A percentile compares a stretch with the other conserved stretches of the same genome.
Evolutionary conservation across 2,329 filamentous ascomycete genomes (phyloP).

Genomic region (Penicillium sp.): DNA sequence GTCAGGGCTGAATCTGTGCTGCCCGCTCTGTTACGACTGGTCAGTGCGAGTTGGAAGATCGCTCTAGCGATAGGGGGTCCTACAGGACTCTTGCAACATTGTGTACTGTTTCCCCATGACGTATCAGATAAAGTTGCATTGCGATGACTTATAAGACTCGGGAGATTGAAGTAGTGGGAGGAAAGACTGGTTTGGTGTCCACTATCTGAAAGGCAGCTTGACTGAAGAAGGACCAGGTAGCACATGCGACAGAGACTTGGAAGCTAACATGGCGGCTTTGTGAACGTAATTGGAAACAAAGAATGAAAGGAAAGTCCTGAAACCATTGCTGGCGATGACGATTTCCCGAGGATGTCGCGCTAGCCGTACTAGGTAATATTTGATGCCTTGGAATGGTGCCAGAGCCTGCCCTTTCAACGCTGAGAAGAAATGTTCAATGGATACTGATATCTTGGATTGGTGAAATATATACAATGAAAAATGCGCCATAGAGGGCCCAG

Average conservation of each 20-base stretch:
- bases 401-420: no score
- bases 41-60: slow-evolving; percentile 4
- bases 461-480: background rate
- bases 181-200: background rate
- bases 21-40: slow-evolving; percentile 58
- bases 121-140: slow-evolving; percentile 70
- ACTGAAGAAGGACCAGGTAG: background rate
- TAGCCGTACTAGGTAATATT: background rate
- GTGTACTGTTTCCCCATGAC: slow-evolving; percentile 87
- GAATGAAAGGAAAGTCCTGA: background rate
- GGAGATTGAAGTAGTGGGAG: background rate
- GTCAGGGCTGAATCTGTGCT: slow-evolving; percentile 76
- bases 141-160: no score
- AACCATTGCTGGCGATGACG: background rate
- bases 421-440: no score
- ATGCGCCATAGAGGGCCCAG: background rate
- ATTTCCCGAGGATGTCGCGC: background rate
- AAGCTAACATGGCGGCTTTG: background rate
- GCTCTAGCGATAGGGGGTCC: slow-evolving; percentile 21
- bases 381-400: background rate
- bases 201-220: background rate
- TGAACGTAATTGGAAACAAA: background rate
- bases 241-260: background rate
- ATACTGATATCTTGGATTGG: no score
- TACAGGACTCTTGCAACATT: slow-evolving; percentile 77